Percentiles rank a stretch among this genome's conserved stretches.
Conservation (phyloP, 306 rosid genomes). For the apple (Malus domestica) region DNA sequence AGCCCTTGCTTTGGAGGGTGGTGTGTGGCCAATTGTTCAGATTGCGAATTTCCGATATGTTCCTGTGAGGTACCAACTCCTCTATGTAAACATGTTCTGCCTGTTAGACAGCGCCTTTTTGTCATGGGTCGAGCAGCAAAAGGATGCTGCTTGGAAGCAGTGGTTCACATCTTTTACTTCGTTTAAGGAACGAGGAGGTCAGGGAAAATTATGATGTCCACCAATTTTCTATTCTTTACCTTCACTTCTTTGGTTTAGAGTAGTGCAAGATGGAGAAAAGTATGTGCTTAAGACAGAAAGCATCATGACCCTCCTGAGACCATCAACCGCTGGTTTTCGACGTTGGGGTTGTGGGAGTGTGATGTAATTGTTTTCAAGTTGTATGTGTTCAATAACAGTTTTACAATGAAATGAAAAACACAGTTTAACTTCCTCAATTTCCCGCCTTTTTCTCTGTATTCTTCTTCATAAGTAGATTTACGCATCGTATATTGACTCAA, state of each 20-base stretch:
- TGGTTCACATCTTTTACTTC: constrained; percentile 59
- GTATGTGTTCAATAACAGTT: background rate
- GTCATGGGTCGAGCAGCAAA: constrained; percentile 95
- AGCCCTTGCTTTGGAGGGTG: constrained; percentile 69
- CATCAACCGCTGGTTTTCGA: background rate
- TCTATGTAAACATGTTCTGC: constrained; percentile 82
- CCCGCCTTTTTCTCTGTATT: too few species aligned
- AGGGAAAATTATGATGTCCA: constrained; percentile 13
- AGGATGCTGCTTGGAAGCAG: constrained; percentile 88
- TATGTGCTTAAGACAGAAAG: background rate
- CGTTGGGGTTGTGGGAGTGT: background rate
- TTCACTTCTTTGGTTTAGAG: background rate
- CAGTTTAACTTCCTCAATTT: background rate
- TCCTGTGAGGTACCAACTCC: constrained; percentile 90
- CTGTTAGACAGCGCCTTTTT: constrained; percentile 82
- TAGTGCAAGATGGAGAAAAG: background rate
- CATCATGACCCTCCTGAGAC: background rate
- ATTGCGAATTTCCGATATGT: constrained; percentile 73
- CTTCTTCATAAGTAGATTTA: too few species aligned
- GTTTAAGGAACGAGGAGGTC: constrained; percentile 35
- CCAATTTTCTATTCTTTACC: background rate
- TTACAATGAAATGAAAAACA: constrained; percentile 1
- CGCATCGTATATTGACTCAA: too few species aligned
- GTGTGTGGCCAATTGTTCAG: constrained; percentile 79
- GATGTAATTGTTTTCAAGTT: background rate